These are phyloP conservation scores for Podaxis sp. DNA, from an alignment of 768 basidiomycete species.

Conservation along the genomic window DNA sequence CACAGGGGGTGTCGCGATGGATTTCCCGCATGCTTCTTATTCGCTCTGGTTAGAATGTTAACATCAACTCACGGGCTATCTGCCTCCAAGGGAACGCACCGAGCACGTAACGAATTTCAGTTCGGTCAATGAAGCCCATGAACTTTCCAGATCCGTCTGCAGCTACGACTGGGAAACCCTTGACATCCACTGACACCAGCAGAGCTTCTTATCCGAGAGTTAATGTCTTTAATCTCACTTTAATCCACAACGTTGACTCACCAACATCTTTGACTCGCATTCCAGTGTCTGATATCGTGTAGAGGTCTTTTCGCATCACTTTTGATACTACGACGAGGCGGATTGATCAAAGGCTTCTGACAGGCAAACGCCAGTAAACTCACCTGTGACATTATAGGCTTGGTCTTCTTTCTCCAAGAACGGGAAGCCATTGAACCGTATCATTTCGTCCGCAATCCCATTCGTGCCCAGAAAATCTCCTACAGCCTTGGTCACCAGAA, in stretches of 20 bases:
- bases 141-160: conserved; percentile 56
- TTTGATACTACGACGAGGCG: conserved; percentile 56
- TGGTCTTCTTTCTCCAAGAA: conserved; percentile 96
- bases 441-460: conserved; percentile 97
- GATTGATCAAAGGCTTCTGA: conserved; percentile 3
- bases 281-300: conserved; percentile 68
- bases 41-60: conserved; percentile 48
- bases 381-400: conserved; percentile 87
- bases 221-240: conserved; percentile 6
- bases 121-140: conserved; percentile 83
- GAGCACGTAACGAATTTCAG: conserved; percentile 81
- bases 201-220: conserved; percentile 48
- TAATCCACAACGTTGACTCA: conserved; percentile 31
- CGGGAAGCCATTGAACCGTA: conserved; percentile 95
- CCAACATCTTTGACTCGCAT: conserved; percentile 78
- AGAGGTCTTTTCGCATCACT: conserved; percentile 84
- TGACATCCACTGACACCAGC: conserved; percentile 68
- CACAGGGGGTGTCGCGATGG: conserved; percentile 61
- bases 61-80: not conserved
- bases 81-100: conserved; percentile 39
- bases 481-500: conserved; percentile 95
- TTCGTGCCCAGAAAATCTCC: conserved; percentile 90
- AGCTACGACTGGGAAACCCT: conserved; percentile 89
- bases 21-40: conserved; percentile 62
- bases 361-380: conserved; percentile 18